A percentile compares a stretch with the other conserved stretches of the same genome.
Evolutionary conservation across 352 stramenopile species (phyloP).

Genomic region (Globisporangium takayamanum): DNA sequence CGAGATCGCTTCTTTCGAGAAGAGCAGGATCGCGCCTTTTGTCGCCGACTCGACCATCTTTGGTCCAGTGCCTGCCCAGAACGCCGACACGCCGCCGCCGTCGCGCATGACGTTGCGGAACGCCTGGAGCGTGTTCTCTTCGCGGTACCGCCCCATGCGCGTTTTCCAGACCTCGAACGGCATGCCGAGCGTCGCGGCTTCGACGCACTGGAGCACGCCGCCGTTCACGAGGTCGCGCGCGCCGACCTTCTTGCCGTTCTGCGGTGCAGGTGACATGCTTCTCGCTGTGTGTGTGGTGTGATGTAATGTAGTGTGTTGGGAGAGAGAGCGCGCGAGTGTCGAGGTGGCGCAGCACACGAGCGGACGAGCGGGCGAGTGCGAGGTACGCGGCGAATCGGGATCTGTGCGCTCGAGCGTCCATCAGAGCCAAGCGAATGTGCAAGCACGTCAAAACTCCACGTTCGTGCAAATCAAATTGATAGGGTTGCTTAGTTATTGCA

Average conservation of each 20-base stretch:
- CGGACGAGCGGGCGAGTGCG: background rate
- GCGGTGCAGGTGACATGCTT: slow-evolving; percentile 43
- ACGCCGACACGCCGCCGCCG: slow-evolving; percentile 69
- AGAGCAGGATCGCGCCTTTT: slow-evolving; percentile 88
- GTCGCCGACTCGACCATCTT: slow-evolving; percentile 91
- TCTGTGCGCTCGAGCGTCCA: background rate
- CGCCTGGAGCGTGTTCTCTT: slow-evolving; percentile 70
- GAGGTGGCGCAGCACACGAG: background rate
- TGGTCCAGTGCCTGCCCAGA: slow-evolving; percentile 84
- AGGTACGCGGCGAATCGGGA: slow-evolving; percentile 9
- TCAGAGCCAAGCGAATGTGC: background rate
- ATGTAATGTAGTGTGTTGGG: background rate
- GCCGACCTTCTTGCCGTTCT: slow-evolving; percentile 78
- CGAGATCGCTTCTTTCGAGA: slow-evolving; percentile 84
- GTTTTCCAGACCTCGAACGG: slow-evolving; percentile 93
- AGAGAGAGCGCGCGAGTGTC: background rate
- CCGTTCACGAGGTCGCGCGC: slow-evolving; percentile 73
- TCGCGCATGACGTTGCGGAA: slow-evolving; percentile 88
- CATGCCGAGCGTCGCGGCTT: slow-evolving; percentile 87
- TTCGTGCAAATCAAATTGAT: no score
- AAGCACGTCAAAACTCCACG: background rate
- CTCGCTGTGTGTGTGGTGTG: slow-evolving; percentile 11
- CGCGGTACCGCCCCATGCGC: slow-evolving; percentile 87
- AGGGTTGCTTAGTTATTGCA: no score
- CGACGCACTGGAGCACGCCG: slow-evolving; percentile 82